phyloP scores from a whole-genome alignment of 225 moss, liverwort and hornwort genomes.

The Polytrichum formosum region DNA sequence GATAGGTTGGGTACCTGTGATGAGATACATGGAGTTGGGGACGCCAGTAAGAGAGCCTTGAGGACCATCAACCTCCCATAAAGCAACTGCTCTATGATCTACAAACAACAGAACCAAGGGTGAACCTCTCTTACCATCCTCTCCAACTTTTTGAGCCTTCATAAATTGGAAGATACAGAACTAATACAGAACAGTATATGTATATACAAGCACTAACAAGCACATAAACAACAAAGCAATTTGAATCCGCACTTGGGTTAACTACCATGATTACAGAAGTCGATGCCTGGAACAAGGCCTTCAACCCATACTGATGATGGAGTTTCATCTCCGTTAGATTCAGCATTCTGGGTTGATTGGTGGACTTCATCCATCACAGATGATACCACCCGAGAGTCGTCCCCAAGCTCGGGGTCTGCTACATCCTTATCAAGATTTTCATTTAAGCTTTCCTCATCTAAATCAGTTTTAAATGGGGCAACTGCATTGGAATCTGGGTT shows the following conservation, averaged over 20 bases:
- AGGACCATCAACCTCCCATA: slow-evolving; percentile 87
- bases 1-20: slow-evolving; percentile 40
- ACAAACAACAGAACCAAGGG: not conserved
- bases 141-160: too few relatives aligned
- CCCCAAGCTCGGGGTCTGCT: not conserved
- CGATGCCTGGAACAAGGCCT: slow-evolving; percentile 94
- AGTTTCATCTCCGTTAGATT: slow-evolving; percentile 10
- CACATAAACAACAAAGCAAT: too few relatives aligned
- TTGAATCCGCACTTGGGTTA: not conserved
- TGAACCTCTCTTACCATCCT: not conserved
- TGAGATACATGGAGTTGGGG: slow-evolving; percentile 81
- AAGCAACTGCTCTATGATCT: slow-evolving; percentile 62
- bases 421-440: slow-evolving; percentile 16
- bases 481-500: slow-evolving; percentile 13
- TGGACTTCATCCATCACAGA: slow-evolving; percentile 26
- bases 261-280: slow-evolving; percentile 97
- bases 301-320: slow-evolving; percentile 57
- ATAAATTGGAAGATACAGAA: too few relatives aligned
- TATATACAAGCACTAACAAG: too few relatives aligned
- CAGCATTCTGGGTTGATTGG: slow-evolving; percentile 19
- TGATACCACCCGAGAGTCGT: slow-evolving; percentile 14
- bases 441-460: slow-evolving; percentile 8
- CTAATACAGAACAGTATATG: too few relatives aligned
- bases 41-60: slow-evolving; percentile 66
- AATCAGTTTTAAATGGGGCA: slow-evolving; percentile 13